Conservation (phyloP, 139 green algal species). For the Asterochloris erici region DNA sequence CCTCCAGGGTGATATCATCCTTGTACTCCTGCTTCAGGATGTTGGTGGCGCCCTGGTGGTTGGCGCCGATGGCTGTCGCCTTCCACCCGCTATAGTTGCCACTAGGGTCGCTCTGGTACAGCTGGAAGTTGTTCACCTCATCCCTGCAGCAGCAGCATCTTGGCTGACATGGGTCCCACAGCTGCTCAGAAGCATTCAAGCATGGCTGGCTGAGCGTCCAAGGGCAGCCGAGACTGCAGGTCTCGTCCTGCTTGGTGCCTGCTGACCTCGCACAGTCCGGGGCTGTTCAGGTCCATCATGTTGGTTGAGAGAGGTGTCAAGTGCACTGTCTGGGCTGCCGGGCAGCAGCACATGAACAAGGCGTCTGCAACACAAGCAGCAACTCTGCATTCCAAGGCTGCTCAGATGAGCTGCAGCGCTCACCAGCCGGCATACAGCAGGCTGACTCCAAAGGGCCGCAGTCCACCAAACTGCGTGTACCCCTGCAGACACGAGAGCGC, state of each 20-base stretch:
- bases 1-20: conserved; percentile 69
- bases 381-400: background rate
- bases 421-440: conserved; percentile 96
- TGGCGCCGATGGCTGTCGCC: conserved; percentile 90
- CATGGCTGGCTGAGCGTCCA: no score
- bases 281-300: background rate
- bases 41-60: conserved; percentile 83
- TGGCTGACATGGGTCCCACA: no score
- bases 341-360: background rate
- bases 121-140: conserved; percentile 90
- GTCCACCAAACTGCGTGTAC: conserved; percentile 97
- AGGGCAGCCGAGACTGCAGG: background rate
- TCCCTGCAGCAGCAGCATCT: conserved; percentile 58
- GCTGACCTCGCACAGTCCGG: background rate
- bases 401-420: background rate
- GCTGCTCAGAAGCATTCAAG: no score
- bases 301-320: background rate
- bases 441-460: conserved; percentile 96
- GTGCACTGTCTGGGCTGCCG: background rate
- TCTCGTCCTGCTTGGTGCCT: background rate
- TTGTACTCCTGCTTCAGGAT: conserved; percentile 92
- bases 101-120: conserved; percentile 95
- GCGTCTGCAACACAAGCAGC: background rate
- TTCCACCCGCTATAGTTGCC: conserved; percentile 99
- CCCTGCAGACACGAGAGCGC: conserved; percentile 45